phyloP scores from a whole-genome alignment of 345 rosid species.

The Theobroma cacao region DNA sequence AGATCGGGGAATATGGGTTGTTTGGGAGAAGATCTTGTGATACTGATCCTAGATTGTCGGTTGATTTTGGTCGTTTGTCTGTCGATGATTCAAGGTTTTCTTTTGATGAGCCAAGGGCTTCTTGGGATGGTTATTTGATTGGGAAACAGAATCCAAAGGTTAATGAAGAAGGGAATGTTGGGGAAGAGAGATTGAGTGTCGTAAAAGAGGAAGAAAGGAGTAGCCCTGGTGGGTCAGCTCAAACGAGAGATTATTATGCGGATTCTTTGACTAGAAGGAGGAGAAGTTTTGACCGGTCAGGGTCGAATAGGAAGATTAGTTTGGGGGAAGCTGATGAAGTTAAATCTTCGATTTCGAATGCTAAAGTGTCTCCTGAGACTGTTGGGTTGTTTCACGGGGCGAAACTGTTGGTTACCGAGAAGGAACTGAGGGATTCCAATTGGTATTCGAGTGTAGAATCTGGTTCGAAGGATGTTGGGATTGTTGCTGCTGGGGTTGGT shows the following conservation, averaged over 20 bases:
- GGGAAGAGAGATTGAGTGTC: constrained; percentile 29
- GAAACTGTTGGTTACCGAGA: constrained; percentile 56
- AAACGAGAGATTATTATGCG: constrained; percentile 73
- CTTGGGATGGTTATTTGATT: constrained; percentile 72
- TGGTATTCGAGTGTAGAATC: constrained; percentile 45
- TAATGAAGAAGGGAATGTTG: constrained; percentile 49
- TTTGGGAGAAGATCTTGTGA: constrained; percentile 59
- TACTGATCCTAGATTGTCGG: constrained; percentile 39
- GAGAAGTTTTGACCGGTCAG: constrained; percentile 69
- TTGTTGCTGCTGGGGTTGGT: constrained; percentile 37
- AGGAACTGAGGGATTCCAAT: constrained; percentile 54
- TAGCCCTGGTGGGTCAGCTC: constrained; percentile 76
- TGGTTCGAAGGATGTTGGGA: constrained; percentile 48
- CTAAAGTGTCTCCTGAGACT: constrained; percentile 45
- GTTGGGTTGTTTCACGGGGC: constrained; percentile 44
- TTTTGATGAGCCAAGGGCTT: constrained; percentile 75
- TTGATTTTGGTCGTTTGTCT: constrained; percentile 30
- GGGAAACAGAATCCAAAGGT: constrained; percentile 57
- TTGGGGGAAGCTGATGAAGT: constrained; percentile 65
- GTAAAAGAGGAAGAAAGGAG: constrained; percentile 36
- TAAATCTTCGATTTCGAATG: constrained; percentile 49
- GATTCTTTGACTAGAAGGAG: constrained; percentile 52
- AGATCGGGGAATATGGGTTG: constrained; percentile 40
- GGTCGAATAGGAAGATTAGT: constrained; percentile 47
- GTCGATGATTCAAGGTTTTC: constrained; percentile 33